phyloP scores from a whole-genome alignment of 2,329 filamentous ascomycete species.

The Pseudocercospora crystallina region DNA sequence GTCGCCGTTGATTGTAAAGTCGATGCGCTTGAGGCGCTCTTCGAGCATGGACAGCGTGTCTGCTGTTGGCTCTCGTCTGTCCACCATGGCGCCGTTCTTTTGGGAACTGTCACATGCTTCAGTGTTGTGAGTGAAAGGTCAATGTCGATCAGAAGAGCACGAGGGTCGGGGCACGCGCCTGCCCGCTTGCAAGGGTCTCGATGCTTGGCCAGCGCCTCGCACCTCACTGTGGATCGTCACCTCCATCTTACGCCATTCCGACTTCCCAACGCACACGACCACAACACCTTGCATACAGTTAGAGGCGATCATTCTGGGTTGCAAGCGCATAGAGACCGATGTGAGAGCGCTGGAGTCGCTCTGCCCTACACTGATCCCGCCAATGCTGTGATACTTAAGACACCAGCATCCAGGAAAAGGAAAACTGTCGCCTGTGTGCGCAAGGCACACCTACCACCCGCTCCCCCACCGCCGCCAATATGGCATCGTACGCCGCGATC shows the following conservation, averaged over 20 bases:
- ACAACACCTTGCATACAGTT: too few relatives aligned
- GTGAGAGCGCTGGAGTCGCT: conserved; percentile 10
- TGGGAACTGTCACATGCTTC: conserved; percentile 13
- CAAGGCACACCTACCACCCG: conserved; percentile 3
- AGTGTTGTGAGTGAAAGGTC: conserved; percentile 3
- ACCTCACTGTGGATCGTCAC: too few relatives aligned
- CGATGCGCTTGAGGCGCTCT: conserved; percentile 45
- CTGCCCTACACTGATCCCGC: background rate
- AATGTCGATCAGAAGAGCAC: too few relatives aligned
- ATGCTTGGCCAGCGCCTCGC: too few relatives aligned
- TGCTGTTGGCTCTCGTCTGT: conserved; percentile 14
- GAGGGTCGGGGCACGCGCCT: too few relatives aligned
- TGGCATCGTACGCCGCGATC: conserved; percentile 51
- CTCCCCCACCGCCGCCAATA: conserved; percentile 22
- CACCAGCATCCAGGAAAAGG: too few relatives aligned
- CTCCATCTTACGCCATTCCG: too few relatives aligned
- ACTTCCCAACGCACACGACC: too few relatives aligned
- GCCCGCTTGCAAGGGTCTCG: too few relatives aligned
- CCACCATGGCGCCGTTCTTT: conserved; percentile 3
- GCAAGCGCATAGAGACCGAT: background rate
- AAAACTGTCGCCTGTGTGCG: too few relatives aligned
- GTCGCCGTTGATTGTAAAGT: conserved; percentile 44
- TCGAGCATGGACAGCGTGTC: conserved; percentile 46
- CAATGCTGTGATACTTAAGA: background rate
- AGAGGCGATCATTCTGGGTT: too few relatives aligned